phyloP scores from a whole-genome alignment of 257 asterid genomes.

The Mentha longifolia region DNA sequence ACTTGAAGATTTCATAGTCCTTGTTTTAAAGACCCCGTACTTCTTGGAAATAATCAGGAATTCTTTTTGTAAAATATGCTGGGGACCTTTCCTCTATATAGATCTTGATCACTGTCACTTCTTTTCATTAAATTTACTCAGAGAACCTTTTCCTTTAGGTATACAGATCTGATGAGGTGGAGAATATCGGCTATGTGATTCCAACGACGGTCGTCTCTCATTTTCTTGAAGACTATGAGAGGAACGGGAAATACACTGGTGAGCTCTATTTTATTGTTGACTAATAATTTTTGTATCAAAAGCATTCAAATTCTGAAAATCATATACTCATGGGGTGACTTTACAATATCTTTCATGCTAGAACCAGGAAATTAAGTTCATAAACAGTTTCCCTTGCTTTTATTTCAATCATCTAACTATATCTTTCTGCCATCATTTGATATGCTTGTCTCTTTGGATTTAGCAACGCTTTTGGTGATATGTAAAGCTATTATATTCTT shows the following conservation, averaged over 20 bases:
- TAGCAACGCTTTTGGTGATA: constrained; percentile 19
- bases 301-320: constrained; percentile 17
- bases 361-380: not conserved
- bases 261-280: constrained; percentile 24
- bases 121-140: constrained; percentile 38
- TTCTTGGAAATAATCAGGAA: constrained; percentile 18
- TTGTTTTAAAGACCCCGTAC: constrained; percentile 7
- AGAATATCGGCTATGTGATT: constrained; percentile 94
- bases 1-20: constrained; percentile 25
- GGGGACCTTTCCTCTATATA: constrained; percentile 53
- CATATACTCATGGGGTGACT: not conserved
- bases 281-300: constrained; percentile 16
- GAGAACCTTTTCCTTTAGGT: constrained; percentile 65
- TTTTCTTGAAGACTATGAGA: constrained; percentile 92
- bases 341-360: not conserved
- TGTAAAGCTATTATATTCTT: constrained; percentile 12
- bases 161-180: constrained; percentile 95
- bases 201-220: constrained; percentile 94
- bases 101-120: constrained; percentile 45
- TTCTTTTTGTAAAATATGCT: constrained; percentile 31
- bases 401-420: not conserved
- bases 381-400: not conserved
- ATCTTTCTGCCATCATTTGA: constrained; percentile 8
- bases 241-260: constrained; percentile 91
- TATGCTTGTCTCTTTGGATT: constrained; percentile 12